Conservation (phyloP, 2,329 filamentous ascomycete species). For the Fusarium xyrophilum region DNA sequence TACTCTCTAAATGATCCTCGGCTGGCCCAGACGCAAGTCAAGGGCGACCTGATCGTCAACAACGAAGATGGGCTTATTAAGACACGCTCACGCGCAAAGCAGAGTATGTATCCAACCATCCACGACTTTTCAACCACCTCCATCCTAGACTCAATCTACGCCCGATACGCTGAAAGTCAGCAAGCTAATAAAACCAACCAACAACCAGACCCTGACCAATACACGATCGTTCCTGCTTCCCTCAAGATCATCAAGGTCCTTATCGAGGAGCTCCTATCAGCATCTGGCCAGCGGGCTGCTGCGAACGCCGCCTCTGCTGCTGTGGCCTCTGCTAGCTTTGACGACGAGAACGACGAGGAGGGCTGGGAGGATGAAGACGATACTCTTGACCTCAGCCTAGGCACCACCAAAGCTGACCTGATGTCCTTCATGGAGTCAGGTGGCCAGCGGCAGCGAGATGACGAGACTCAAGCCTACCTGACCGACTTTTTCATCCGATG, state of each 20-base stretch:
- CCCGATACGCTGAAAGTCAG: constrained; percentile 27
- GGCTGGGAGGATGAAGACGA: constrained; percentile 90
- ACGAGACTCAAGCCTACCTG: constrained; percentile 88
- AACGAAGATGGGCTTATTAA: constrained; percentile 81
- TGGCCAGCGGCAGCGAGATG: constrained; percentile 73
- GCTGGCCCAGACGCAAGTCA: constrained; percentile 80
- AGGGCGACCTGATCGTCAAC: constrained; percentile 87
- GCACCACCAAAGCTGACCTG: constrained; percentile 73
- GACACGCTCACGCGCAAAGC: constrained; percentile 88
- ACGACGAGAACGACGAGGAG: constrained; percentile 75
- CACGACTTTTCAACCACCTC: constrained; percentile 27
- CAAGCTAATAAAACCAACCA: constrained; percentile 39
- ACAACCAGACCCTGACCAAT: constrained; percentile 79
- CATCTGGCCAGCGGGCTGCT: constrained; percentile 69
- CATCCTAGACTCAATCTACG: constrained; percentile 31
- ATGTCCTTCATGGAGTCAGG: constrained; percentile 74
- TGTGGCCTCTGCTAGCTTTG: constrained; percentile 64
- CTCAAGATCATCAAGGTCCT: constrained; percentile 97
- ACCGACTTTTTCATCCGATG: constrained; percentile 77
- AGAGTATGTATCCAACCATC: constrained; percentile 62
- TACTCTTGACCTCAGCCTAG: constrained; percentile 76
- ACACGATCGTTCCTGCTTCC: constrained; percentile 83
- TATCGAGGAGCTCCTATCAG: constrained; percentile 86
- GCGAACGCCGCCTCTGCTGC: constrained; percentile 69
- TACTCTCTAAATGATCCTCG: constrained; percentile 86